Percentiles rank a stretch among this genome's conserved stretches.
phyloP scores from a whole-genome alignment of 2,329 filamentous ascomycete genomes.

The Penicillium sp. region DNA sequence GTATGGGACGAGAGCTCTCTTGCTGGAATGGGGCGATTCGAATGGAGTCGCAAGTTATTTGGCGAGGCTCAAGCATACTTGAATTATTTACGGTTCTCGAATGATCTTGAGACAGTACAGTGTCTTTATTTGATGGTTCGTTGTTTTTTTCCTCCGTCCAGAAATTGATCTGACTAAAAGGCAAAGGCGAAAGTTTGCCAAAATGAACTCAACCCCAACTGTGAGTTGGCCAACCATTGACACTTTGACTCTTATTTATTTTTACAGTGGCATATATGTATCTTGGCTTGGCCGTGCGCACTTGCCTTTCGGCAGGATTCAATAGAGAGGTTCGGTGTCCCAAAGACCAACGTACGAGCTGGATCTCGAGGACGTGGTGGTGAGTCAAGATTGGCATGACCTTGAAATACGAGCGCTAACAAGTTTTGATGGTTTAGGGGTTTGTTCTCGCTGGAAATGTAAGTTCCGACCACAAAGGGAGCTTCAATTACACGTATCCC shows the following conservation, averaged over 20 bases:
- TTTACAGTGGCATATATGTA: slow-evolving; percentile 48
- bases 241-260: slow-evolving; percentile 8
- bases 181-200: slow-evolving; percentile 49
- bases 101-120: slow-evolving; percentile 50
- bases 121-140: slow-evolving; percentile 48
- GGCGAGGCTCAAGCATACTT: slow-evolving; percentile 42
- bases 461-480: slow-evolving; percentile 8
- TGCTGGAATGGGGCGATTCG: slow-evolving; percentile 45
- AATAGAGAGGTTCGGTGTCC: slow-evolving; percentile 42
- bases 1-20: slow-evolving; percentile 45
- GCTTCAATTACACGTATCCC: neutral
- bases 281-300: slow-evolving; percentile 48
- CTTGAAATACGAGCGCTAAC: neutral
- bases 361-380: slow-evolving; percentile 50
- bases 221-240: slow-evolving; percentile 26
- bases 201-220: slow-evolving; percentile 50
- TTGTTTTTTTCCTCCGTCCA: neutral
- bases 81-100: slow-evolving; percentile 43
- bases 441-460: slow-evolving; percentile 47
- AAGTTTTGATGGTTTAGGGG: slow-evolving; percentile 32
- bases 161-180: neutral
- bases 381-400: slow-evolving; percentile 20
- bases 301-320: slow-evolving; percentile 49
- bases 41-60: slow-evolving; percentile 50
- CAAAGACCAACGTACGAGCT: slow-evolving; percentile 35